Base-by-base conservation (phyloP, 192 early-diverging fungal species). In the Thamnidium elegans region DNA sequence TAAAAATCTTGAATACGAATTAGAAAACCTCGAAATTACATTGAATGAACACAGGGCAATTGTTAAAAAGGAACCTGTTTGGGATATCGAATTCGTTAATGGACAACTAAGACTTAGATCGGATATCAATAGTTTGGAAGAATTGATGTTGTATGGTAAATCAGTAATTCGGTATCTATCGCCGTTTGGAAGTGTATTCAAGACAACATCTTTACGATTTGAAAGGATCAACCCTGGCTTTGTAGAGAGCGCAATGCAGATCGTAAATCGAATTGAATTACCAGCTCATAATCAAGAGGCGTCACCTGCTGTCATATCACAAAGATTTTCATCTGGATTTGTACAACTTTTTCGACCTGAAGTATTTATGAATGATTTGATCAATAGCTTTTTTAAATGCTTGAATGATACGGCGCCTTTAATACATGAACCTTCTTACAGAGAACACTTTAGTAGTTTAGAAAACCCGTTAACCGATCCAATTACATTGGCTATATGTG, bases 401-500 rank as follows among this genome's bases (percentile, higher is more conserved):
- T 31, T 63, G 32, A 50, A 63, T 50, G 17, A 15, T 34, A 20
- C n/a, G 0, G 19, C 30, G 7, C 61, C 61, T 3, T 11, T 63
- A 13, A 17, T 63, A 15, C 61, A 63, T 51, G 61, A 63, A 42
- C 48, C 61, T 3, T 34, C 61, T 14, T 63, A 51, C 50, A 7
- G 61, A 34, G 26, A 36, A 36, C 48, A 63, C 21, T 63, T 50
- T 17, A 50, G 36, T 20, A n/a, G 32, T 10, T 46, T 63, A 13
- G 36, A 34, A 21, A 51, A 23, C 46, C 61, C 61, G 13, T 42
- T 63, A 31, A 15, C n/a, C 20, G 46, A 48, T 63, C 47, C 61
- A 9, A 50, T 63, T n/a, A 63, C 61, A 17, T 45, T 51, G 31
- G 61, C 61, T 15, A 63, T 63, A 7, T 63, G 61, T 39, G 30